phyloP scores from a whole-genome alignment of 2,329 filamentous ascomycete species.

The Colletotrichum cordylinicola region DNA sequence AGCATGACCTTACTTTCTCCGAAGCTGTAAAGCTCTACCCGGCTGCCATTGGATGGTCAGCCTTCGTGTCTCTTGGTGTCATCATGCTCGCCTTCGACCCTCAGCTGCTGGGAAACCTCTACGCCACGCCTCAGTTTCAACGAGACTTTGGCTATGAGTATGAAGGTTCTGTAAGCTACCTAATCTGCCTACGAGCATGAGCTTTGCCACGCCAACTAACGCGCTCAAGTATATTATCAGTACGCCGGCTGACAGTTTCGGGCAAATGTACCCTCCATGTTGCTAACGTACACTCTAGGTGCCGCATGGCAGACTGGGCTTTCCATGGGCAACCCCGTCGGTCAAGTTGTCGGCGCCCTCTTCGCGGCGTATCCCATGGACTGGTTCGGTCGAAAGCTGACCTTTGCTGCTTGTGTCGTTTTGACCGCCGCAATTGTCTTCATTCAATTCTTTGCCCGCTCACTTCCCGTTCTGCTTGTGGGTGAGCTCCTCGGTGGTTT shows the following conservation, averaged over 20 bases:
- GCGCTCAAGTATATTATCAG: constrained; percentile 37
- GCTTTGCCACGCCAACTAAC: neutral
- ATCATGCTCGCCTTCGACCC: constrained; percentile 70
- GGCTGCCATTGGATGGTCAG: constrained; percentile 57
- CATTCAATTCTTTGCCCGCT: constrained; percentile 67
- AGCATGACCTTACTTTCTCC: constrained; percentile 42
- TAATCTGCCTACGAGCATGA: neutral
- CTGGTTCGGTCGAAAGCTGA: constrained; percentile 48
- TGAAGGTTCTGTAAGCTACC: constrained; percentile 36
- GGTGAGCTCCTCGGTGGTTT: constrained; percentile 67
- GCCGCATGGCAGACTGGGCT: constrained; percentile 54
- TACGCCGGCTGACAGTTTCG: constrained; percentile 6
- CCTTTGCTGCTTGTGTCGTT: constrained; percentile 48
- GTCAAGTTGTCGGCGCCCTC: constrained; percentile 62
- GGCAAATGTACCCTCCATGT: neutral
- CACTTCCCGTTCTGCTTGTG: constrained; percentile 60
- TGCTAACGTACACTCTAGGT: constrained; percentile 14
- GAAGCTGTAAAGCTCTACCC: constrained; percentile 49
- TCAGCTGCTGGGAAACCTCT: constrained; percentile 68
- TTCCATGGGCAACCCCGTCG: constrained; percentile 60
- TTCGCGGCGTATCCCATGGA: constrained; percentile 53
- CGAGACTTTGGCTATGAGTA: constrained; percentile 60
- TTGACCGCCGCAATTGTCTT: constrained; percentile 61
- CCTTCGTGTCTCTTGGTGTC: constrained; percentile 64
- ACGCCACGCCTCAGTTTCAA: constrained; percentile 63